Conservation (phyloP, 2,329 filamentous ascomycete species). For the Sporothrix variecibatus region DNA sequence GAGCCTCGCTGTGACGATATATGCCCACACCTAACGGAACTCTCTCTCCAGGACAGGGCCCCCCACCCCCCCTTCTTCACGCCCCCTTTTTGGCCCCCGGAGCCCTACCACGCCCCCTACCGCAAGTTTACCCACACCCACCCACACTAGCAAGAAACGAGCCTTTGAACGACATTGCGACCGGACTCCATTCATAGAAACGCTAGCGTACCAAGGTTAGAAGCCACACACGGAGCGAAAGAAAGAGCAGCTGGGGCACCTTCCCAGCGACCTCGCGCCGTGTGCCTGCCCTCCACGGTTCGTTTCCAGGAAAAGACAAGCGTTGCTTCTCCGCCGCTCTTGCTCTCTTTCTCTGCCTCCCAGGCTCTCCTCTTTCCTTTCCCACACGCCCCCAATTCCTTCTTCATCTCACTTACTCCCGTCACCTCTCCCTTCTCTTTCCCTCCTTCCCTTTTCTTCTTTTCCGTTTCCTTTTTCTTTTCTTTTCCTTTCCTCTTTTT, state of each 20-base stretch:
- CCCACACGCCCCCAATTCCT: slow-evolving; percentile 20
- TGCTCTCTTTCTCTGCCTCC: neutral
- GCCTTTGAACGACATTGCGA: slow-evolving; percentile 5
- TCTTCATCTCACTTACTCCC: slow-evolving; percentile 14
- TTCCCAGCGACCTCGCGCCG: neutral
- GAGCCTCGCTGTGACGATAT: neutral
- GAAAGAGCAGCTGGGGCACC: neutral
- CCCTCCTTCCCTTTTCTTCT: neutral
- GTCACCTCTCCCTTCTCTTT: neutral
- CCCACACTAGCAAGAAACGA: slow-evolving; percentile 8
- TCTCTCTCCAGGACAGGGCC: neutral
- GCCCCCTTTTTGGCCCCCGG: slow-evolving; percentile 5
- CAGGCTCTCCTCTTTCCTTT: slow-evolving; percentile 1
- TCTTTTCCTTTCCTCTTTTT: neutral
- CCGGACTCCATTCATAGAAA: slow-evolving; percentile 16
- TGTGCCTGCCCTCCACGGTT: neutral
- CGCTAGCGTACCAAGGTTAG: slow-evolving; percentile 19
- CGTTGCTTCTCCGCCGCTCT: neutral
- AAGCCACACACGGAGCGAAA: neutral
- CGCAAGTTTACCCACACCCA: neutral
- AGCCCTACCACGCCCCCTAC: slow-evolving; percentile 14
- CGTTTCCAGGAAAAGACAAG: slow-evolving; percentile 16
- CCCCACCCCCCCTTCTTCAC: neutral
- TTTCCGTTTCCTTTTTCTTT: neutral
- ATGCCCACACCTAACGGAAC: neutral